Evolutionary conservation across 768 basidiomycete genomes (phyloP).

Genomic region (Coprinellus micaceus): DNA sequence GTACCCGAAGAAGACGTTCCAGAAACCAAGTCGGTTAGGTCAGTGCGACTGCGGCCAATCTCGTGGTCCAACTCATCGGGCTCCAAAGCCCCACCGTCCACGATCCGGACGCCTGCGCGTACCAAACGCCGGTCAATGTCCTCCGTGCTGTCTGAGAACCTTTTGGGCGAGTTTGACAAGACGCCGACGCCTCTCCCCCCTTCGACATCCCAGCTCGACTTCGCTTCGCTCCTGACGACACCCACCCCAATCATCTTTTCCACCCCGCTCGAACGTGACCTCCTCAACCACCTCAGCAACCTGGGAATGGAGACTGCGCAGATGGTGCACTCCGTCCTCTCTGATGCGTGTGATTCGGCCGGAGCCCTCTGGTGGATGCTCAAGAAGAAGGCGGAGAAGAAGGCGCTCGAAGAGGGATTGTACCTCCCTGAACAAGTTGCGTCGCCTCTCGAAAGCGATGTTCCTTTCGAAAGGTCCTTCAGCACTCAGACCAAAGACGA

Average conservation of each 20-base stretch:
- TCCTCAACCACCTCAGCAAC: constrained; percentile 68
- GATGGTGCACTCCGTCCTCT: constrained; percentile 89
- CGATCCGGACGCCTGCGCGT: constrained; percentile 85
- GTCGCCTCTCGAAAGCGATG: constrained; percentile 17
- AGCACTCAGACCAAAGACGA: no score
- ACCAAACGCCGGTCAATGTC: constrained; percentile 96
- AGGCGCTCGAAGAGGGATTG: constrained; percentile 34
- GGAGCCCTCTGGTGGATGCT: constrained; percentile 98
- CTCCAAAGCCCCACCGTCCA: constrained; percentile 53
- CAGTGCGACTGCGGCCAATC: constrained; percentile 24
- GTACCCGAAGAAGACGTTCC: constrained; percentile 49
- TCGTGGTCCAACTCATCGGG: constrained; percentile 26
- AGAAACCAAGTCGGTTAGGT: constrained; percentile 1
- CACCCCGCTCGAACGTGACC: constrained; percentile 71
- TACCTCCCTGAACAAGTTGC: constrained; percentile 11
- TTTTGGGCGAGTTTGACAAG: constrained; percentile 46
- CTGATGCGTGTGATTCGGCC: constrained; percentile 87
- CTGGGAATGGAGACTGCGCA: constrained; percentile 93
- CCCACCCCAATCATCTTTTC: constrained; percentile 85
- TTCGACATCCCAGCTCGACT: constrained; percentile 48
- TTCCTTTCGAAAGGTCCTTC: no score
- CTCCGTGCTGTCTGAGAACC: constrained; percentile 70
- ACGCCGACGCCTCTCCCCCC: constrained; percentile 31
- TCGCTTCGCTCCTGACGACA: constrained; percentile 57
- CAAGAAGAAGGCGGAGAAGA: constrained; percentile 71